Base-by-base conservation (phyloP, 345 rosid species). In the Pelargonium nanum region DNA sequence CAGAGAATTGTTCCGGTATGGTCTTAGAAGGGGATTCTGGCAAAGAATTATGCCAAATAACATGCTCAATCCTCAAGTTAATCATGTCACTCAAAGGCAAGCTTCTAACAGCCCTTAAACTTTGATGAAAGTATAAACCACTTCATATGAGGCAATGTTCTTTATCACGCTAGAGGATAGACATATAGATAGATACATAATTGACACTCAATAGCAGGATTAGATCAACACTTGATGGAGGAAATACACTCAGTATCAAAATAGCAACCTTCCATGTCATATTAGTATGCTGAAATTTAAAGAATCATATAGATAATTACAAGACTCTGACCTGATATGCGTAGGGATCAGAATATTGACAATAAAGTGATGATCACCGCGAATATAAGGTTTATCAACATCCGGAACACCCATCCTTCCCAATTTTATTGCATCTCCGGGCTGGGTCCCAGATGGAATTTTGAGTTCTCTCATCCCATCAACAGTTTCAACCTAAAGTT, bases 391-490 rank as follows among this genome's bases (percentile, higher is more conserved):
- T 66, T 74, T 83, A 56, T 76, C 77, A n/a, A 88, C 72, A 73
- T 86, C 89, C 58, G 96, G 96, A 74, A 88, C 90, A 54, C 98
- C 98, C 84, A 86, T 75, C 20, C 65, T 55, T 48, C 59, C 20
- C 66, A 92, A 71, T 66, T 73, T 92, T 65, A 92, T 59, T 17
- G 78, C 72, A 60, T 83, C 95, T 4, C 96, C 96, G 30, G 95
- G 90, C 81, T 92, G 96, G 74, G 78, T 77, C 61, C 96, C 98
- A 5, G 83, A 26, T 30, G 95, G 96, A 68, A 92, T 83, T 57
- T 58, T 68, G 70, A 88, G 90, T 70, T 85, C 86, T 79, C 68
- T 79, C 66, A 73, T 64, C 54, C 98, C 98, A 63, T 83, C 91
- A 22, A 89, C 84, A 19, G 98, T 92, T 69, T 89, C 89, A 57